Evolutionary conservation across 345 rosid genomes (phyloP).

Genomic region (Eucalyptus marginata): DNA sequence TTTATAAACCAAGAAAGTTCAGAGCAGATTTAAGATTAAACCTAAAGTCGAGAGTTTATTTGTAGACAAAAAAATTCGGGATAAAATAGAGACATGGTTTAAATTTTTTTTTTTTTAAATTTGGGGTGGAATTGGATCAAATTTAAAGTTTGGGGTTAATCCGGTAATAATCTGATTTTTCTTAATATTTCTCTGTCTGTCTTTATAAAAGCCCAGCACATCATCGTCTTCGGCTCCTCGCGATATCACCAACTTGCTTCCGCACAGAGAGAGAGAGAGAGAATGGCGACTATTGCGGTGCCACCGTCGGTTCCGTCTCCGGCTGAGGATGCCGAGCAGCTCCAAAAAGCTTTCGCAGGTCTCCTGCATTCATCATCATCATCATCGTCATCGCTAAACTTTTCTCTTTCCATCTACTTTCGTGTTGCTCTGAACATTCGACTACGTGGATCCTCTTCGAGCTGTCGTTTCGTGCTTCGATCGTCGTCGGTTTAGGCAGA

Average conservation of each 20-base stretch:
- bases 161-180: background rate
- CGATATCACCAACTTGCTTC: background rate
- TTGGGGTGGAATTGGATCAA: background rate
- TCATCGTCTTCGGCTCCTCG: background rate
- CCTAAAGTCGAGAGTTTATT: background rate
- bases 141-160: background rate
- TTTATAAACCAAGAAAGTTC: background rate
- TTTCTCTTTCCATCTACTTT: background rate
- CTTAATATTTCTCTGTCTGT: background rate
- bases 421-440: background rate
- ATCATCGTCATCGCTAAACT: background rate
- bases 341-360: slow-evolving; percentile 78
- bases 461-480: background rate
- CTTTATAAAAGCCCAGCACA: background rate
- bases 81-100: background rate
- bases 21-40: fast-evolving
- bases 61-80: background rate
- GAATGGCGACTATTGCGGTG: slow-evolving; percentile 67
- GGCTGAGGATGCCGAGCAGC: slow-evolving; percentile 83
- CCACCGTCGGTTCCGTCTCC: slow-evolving; percentile 60
- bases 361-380: slow-evolving; percentile 3
- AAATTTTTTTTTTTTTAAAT: too few species aligned
- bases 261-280: background rate
- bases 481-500: background rate
- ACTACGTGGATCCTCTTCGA: background rate